These are phyloP conservation scores for Borealophlyctis nickersoniae DNA, from an alignment of 192 early-diverging fungal genomes.

Conservation along the genomic window DNA sequence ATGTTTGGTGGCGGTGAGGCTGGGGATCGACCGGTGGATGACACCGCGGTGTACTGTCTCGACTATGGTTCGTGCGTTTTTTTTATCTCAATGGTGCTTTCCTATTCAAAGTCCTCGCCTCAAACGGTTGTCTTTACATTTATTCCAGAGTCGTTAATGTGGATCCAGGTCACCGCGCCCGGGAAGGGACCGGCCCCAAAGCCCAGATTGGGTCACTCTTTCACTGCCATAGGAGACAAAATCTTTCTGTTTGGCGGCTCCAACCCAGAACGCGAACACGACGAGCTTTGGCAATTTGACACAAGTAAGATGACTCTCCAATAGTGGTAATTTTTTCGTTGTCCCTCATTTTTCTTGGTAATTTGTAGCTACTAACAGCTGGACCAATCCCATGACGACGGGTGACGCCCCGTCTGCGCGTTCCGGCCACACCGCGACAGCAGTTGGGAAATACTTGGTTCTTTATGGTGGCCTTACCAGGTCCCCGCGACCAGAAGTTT, in stretches of 20 bases:
- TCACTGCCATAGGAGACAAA: slow-evolving; percentile 17
- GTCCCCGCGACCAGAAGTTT: slow-evolving; percentile 6
- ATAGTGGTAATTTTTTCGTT: not conserved
- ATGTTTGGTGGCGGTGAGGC: slow-evolving; percentile 36
- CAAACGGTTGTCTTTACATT: too few species aligned
- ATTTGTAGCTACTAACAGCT: slow-evolving; percentile 20
- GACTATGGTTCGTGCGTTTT: too few species aligned
- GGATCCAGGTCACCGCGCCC: slow-evolving; percentile 20
- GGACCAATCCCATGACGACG: slow-evolving; percentile 9
- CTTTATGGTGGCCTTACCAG: slow-evolving; percentile 23
- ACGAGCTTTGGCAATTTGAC: slow-evolving; percentile 39
- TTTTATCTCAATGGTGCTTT: too few species aligned
- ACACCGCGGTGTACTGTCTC: slow-evolving; percentile 35
- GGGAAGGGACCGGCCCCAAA: not conserved
- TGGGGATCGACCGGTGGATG: slow-evolving; percentile 24
- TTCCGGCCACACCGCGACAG: slow-evolving; percentile 23
- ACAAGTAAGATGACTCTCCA: slow-evolving; percentile 10
- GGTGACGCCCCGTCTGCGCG: slow-evolving; percentile 19
- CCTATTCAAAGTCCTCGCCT: too few species aligned
- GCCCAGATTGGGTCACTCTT: slow-evolving; percentile 32
- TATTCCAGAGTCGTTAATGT: slow-evolving; percentile 17
- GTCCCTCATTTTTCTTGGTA: not conserved
- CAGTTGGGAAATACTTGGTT: not conserved
- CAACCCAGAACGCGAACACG: slow-evolving; percentile 2
- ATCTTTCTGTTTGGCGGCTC: slow-evolving; percentile 36